Evolutionary conservation across 768 basidiomycete genomes (phyloP), one percentile per base, ranked within the genome.

Genomic region (Kwoniella sp.): DNA sequence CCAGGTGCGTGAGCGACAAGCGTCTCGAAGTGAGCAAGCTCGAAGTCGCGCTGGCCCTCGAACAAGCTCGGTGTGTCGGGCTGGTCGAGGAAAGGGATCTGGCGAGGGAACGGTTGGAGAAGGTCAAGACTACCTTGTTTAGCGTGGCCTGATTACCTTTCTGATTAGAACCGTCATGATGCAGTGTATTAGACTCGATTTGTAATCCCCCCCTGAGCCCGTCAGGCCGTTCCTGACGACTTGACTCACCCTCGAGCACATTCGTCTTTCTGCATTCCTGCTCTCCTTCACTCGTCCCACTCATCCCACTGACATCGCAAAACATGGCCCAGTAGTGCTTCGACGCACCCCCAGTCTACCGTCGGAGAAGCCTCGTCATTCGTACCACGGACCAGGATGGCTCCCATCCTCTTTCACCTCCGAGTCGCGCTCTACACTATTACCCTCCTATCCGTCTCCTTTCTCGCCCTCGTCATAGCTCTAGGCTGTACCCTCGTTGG

Each of bases 401-500:
- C 52, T 27, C 70, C 86, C 84, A 56, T 67, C 9, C 23, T 58
- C 73, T 80, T 84, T 60, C 83, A 83, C 49, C 68, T 84, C 45
- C 78, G 79, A 17, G 57, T 84, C 37, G 88, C 86, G 71, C 74
- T 88, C 33, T 83, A 85, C 31, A 81, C 86, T 1, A 72, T 91
- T 51, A 79, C 80, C 47, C 77, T 84, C 34, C 81, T 84, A 52
- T 84, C 85, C 2, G 82, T 83, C 62, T 85, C 83, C 76, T 85
- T 86, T 56, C 76, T 84, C 46, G 72, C 86, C 54, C 76, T 84
- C 34, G 83, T 86, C 1, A 77, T 85, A 3, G 82, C 80, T 17
- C 66, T 87, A 42, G 67, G 81, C 17, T 86, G 87, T 45, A 80
- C 80, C 44, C 77, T 84, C 27, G 83, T 82, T 71, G 86, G 92